Evolutionary conservation across 352 stramenopile species (phyloP), one percentile per base, ranked within the genome.

Genomic region (Globisporangium cylindrosporum): DNA sequence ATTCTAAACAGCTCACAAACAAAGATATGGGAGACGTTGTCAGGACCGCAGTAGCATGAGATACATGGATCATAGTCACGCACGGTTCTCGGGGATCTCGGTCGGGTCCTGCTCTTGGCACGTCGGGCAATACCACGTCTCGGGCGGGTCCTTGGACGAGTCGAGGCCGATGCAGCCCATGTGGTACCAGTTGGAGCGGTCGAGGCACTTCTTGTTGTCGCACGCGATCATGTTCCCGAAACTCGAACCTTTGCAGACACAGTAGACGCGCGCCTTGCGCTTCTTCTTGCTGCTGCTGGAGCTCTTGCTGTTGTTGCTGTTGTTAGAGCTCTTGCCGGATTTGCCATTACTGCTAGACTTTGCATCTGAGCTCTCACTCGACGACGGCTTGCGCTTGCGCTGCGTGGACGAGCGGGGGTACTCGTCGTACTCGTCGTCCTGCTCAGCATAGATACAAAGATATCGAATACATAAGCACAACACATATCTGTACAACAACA

Each of bases 181-280:
- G 73, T 94, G 86, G 67, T 90, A 94, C 86, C 86, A 94, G 70
- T 94, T 94, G 32, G 82, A 92, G 10, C 84, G 84, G 62, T 94
- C 86, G 7, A 79, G 69, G 56, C 86, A 94, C 48, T 77, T 90
- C 41, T 89, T 91, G 76, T 91, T 92, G 62, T 94, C 84, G 62
- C 86, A 94, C 27, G 86, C 86, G 59, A 94, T 94, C 86, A 94
- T 94, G 66, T 91, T 84, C 38, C 84, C 84, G 59, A 88, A 90
- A 69, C 82, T 92, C 24, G 71, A 65, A 67, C 82, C 82, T 57
- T 90, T 88, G 78, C 86, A 94, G 46, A 89, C 79, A 67, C 86
- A 94, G 68, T 92, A 94, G 22, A 89, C 58, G 14, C 81, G 77
- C 68, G 75, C 74, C 71, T 90, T 92, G 59, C 86, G 82, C 49